Evolutionary conservation across 768 basidiomycete species (phyloP).

Genomic region (Agaricus blazei): DNA sequence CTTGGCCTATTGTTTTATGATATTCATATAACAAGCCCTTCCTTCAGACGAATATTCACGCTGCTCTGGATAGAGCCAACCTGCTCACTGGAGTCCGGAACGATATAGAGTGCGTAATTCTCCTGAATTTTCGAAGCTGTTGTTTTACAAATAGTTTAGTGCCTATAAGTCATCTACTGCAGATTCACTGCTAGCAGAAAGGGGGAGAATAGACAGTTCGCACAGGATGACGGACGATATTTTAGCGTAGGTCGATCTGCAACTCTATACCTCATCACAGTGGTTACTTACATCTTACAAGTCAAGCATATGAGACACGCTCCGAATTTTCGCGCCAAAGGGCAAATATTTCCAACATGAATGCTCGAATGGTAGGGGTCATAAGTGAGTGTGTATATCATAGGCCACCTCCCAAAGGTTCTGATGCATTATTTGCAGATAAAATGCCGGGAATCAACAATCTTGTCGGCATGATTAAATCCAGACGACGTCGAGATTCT

Average conservation of each 20-base stretch:
- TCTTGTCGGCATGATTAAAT: conserved; percentile 87
- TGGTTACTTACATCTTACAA: conserved; percentile 23
- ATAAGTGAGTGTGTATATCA: conserved; percentile 50
- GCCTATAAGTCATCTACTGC: conserved; percentile 88
- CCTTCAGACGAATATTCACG: conserved; percentile 63
- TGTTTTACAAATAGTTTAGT: conserved; percentile 30
- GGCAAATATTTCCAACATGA: conserved; percentile 68
- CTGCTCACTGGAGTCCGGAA: conserved; percentile 87
- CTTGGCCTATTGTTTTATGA: neutral
- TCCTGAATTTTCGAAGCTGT: neutral
- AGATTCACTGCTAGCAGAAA: conserved; percentile 83
- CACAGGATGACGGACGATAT: conserved; percentile 94
- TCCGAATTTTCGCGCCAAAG: conserved; percentile 88
- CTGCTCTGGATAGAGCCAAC: conserved; percentile 82
- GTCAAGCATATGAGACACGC: conserved; percentile 96
- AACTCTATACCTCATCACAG: neutral
- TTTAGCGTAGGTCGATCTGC: conserved; percentile 56
- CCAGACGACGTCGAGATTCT: conserved; percentile 83
- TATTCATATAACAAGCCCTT: neutral
- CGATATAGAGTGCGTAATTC: conserved; percentile 79
- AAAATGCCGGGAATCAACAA: conserved; percentile 95
- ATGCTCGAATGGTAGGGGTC: conserved; percentile 78
- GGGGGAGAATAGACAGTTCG: conserved; percentile 85
- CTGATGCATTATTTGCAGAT: conserved; percentile 34
- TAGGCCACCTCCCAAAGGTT: neutral